Evolutionary conservation across 2,329 filamentous ascomycete genomes (phyloP), one percentile per base, ranked within the genome.

Genomic region (Cercospora zeae-maydis): DNA sequence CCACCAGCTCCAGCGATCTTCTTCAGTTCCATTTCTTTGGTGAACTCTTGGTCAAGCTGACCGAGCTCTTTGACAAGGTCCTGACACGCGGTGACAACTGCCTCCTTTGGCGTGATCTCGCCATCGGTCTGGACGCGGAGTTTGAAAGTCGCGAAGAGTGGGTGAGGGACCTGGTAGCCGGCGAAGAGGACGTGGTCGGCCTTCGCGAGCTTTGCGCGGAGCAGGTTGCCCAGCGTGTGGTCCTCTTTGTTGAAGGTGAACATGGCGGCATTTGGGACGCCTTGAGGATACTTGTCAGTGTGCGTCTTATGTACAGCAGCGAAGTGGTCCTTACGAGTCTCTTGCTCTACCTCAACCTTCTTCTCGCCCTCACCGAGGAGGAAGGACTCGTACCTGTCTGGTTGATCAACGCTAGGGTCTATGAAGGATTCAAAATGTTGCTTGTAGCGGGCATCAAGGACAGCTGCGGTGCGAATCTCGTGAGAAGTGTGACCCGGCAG

Each of bases 181-280:
- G 93, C 88, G 83, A 98, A 96, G 71, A 89, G 82, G 71, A 99
- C 90, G 75, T 96, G 88, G 16, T 87, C 85, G 72, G 91, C 89
- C 76, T 90, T 88, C 79, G 95, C 88, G 62, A 99, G 88, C 72
- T 93, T 91, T 73, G 91, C 88, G 53, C 89, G 86, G 61, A 99
- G 84, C 61, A 99, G 84, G 77, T 99, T 97, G 71, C 89, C 95
- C 27, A 99, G 85, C 1, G 73, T 79, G 75, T 65, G 76, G 73
- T 99, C 95, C 77, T 99, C 95, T 78, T 97, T 98, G 79, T 92
- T 91, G 79, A 99, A 88, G 63, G 91, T 87, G 80, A 99, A 99
- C 78, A 97, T 90, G 9, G 92, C 90, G n/a, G 91, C 92, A 76
- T 96, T 96, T 21, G 93, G 91, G 75, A 96, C 92, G 74, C 92